Evolutionary conservation across 208 protist genomes (phyloP), one percentile per base, ranked within the genome.

Genomic region (Herpetomonas samuelpessoai): DNA sequence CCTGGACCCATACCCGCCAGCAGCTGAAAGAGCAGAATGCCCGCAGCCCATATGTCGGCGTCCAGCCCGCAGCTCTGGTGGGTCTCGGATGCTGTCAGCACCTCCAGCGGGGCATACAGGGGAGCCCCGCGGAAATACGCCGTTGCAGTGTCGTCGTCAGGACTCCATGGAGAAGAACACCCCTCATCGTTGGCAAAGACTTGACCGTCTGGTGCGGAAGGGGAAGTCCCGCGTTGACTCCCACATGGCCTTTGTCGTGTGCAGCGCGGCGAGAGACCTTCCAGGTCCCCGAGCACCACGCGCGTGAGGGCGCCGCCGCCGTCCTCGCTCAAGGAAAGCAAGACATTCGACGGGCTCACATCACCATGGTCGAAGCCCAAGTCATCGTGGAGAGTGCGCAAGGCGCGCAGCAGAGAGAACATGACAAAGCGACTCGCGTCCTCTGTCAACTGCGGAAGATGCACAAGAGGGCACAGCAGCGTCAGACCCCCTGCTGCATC

Each of bases 41-140:
- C 86, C 7, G 88, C 51, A 1, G 76, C 59, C 86, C 86, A 92
- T 9, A 88, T 41, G 24, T 88, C 81, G n/a, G 63, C 74, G 22
- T 24, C 28, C 2, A 45, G 21, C 7, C 10, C 25, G 18, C 50
- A 27, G 1, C 59, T 60, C 12, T 55, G 31, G 3, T 19, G 27
- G 28, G 41, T 19, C 18, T 68, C 45, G 3, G 41, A 9, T 2
- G 47, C 49, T 18, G 52, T 47, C 9, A 76, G 56, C 30, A 53
- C 49, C 70, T 84, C 78, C 24, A 67, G 78, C 31, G 78, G 35
- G 3, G 59, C 55, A 58, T 71, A 84, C 21, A 84, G 35, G 14
- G 57, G 59, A 9, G 78, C 62, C 14, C 77, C 71, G 2, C 26
- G 31, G 1, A 41, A 65, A n/a, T n/a, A n/a, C n/a, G n/a, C n/a